Base-by-base conservation (phyloP, 371 early-diverging fungal genomes). In the Mucor plumbeus region DNA sequence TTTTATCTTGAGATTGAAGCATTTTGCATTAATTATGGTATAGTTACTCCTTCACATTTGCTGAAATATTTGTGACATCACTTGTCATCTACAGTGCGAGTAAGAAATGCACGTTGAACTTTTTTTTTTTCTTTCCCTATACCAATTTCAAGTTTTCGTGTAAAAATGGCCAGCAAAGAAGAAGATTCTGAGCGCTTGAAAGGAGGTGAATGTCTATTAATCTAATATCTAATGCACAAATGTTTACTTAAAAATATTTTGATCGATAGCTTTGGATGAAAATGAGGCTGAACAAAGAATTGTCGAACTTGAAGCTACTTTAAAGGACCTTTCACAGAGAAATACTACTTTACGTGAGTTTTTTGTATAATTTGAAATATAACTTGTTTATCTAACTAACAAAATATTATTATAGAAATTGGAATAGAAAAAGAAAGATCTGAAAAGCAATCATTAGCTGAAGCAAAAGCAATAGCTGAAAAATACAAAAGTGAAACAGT, bases 361-460 rank as follows among this genome's bases (percentile, higher is more conserved):
- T 3, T 11, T 50, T 26, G 0, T 19, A 9, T 3, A 21, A 7
- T 48, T 38, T 9, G 9, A 38, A 10, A 48, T 48, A 34, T 3
- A 33, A 31, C 8, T 15, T 31, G 31, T 5, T 31, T 31, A 15
- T 31, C 26, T 19, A 14, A 56, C n/a, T 7, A 26, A 26, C 3
- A 26, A 26, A 26, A 26, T 26, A 3, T 7, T 41, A 11, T 10
- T 58, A 58, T 36, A 65, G 65, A 50, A 31, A 36, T 0, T 39
- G 59, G 50, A 10, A 4, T 38, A 1, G 53, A 58, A 13, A 48
- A 34, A 36, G 44, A 38, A 4, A 65, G 48, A 36, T 11, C 31
- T 1, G 66, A 66, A 33, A 59, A 53, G 50, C 40, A 66, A 33
- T 21, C 34, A 8, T n/a, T 53, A 9, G 38, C 53, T 8, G n/a